phyloP scores from a whole-genome alignment of 2,329 filamentous ascomycete genomes.

The Daldinia sp. region DNA sequence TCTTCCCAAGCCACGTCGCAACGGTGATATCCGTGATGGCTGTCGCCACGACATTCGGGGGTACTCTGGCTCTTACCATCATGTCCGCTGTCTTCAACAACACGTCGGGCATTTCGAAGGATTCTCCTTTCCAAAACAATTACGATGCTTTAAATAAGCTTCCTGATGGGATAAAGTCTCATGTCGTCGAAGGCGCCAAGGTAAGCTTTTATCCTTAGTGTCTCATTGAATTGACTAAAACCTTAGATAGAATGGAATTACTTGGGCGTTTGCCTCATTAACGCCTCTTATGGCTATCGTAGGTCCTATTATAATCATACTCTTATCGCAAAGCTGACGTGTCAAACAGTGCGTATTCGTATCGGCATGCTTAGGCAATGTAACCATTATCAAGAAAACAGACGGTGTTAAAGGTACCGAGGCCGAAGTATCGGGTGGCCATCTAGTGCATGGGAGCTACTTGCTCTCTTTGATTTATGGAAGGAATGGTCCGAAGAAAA shows the following conservation, averaged over 20 bases:
- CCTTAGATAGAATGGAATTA: conserved; percentile 60
- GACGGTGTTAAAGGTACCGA: background rate
- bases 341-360: conserved; percentile 29
- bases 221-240: conserved; percentile 19
- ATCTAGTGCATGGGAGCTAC: conserved; percentile 28
- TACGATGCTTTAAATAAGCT: conserved; percentile 48
- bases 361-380: conserved; percentile 33
- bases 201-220: conserved; percentile 14
- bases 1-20: conserved; percentile 66
- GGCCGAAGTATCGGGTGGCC: conserved; percentile 2
- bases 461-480: conserved; percentile 18
- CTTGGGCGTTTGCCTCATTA: conserved; percentile 70
- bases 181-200: conserved; percentile 54
- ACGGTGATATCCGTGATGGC: conserved; percentile 67
- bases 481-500: background rate
- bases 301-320: conserved; percentile 22
- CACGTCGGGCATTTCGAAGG: conserved; percentile 36
- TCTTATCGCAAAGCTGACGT: conserved; percentile 4
- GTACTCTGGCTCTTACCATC: conserved; percentile 70
- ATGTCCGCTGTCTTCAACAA: conserved; percentile 77
- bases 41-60: conserved; percentile 69
- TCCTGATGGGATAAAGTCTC: conserved; percentile 28
- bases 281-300: conserved; percentile 63
- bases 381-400: conserved; percentile 26
- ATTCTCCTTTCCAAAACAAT: conserved; percentile 43